Evolutionary conservation across 352 stramenopile genomes (phyloP), one percentile per base, ranked within the genome.

Genomic region (Globisporangium parvum): DNA sequence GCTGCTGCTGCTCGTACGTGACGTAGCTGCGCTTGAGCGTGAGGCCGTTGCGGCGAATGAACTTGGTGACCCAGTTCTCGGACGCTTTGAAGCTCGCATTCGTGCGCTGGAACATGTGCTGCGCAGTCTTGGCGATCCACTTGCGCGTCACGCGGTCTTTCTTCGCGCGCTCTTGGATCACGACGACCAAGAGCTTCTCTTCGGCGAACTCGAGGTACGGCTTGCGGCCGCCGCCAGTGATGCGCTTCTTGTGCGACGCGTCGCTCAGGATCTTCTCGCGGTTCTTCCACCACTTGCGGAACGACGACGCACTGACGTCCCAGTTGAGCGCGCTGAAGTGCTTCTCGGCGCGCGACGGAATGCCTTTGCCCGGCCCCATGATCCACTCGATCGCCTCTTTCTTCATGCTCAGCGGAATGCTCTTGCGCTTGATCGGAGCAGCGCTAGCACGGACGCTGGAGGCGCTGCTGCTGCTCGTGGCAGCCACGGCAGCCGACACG

Each of bases 281-380:
- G 61, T 88, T 91, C 57, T 90, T 88, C 81, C 81, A 91, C 81
- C 81, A 91, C 58, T 91, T 91, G 40, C 79, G 75, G 59, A 90
- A 88, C 57, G 77, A 87, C 26, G 76, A 87, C 53, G 79, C 79
- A 62, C 71, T 85, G 44, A 91, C 77, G 58, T 90, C 77, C 79
- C 77, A 89, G 55, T 85, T 80, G 35, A 86, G 57, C 31, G 67
- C 73, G 26, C 71, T 73, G 47, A 90, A 91, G 55, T 91, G 77
- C 59, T 87, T 88, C 61, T 88, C 77, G 0, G 81, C 79, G 24
- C 79, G 73, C 40, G 73, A 87, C 23, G 79, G 81, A 21, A 89
- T 69, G 21, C 81, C 81, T 51, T 88, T 85, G 6, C 79, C 81
- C 3, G 75, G 75, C 2, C 77, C 77, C 64, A 87, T 69, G 47